A percentile compares a stretch with the other conserved stretches of the same genome.
Evolutionary conservation across 768 basidiomycete genomes (phyloP).

Genomic region (Leccinum aurantiacum): DNA sequence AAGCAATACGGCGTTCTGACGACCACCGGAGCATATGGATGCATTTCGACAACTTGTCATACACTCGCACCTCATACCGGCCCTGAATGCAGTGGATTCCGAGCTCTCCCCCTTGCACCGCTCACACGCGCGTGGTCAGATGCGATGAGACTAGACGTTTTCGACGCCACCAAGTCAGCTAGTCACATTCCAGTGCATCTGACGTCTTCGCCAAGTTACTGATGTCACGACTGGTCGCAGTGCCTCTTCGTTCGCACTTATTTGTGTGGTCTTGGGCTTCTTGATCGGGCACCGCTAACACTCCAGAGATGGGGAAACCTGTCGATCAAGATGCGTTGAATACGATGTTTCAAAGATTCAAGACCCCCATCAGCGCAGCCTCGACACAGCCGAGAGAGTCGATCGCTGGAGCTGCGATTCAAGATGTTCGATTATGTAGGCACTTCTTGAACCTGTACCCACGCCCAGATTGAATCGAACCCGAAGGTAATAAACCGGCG

Average conservation of each 20-base stretch:
- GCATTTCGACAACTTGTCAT: background rate
- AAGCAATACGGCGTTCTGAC: background rate
- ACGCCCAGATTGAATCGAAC: background rate
- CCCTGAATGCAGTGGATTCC: background rate
- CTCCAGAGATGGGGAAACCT: background rate
- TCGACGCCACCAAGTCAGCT: background rate
- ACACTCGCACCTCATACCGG: background rate
- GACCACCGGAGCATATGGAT: background rate
- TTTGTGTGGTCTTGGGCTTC: background rate
- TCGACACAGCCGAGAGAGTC: background rate
- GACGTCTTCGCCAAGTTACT: background rate
- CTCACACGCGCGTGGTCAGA: background rate
- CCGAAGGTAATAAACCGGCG: background rate
- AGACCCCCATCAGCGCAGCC: constrained; percentile 10
- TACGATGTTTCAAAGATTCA: background rate
- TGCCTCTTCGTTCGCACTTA: background rate
- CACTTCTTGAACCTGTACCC: background rate
- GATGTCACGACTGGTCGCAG: background rate
- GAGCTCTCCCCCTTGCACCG: background rate
- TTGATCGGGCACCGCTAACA: background rate
- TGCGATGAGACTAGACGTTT: background rate
- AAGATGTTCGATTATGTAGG: background rate
- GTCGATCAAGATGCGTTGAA: background rate
- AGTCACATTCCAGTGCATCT: background rate
- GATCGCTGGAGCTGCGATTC: background rate